These are phyloP conservation scores for Tricholoma bakamatsutake DNA, from an alignment of 768 basidiomycete genomes.

Conservation along the genomic window DNA sequence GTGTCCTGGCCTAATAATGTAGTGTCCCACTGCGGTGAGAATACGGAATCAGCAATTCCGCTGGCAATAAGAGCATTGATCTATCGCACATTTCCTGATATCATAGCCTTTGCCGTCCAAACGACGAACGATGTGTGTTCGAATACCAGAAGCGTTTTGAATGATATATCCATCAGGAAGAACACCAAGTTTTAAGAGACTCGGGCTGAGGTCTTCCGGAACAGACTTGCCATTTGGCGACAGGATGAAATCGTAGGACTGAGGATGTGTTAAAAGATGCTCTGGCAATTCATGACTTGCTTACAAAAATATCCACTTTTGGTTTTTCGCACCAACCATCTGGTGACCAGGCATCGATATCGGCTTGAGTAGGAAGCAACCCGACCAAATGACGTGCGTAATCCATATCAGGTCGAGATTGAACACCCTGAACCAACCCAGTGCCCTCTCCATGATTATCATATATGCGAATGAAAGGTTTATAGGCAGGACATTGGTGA, in stretches of 20 bases:
- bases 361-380: conserved; percentile 39
- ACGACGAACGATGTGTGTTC: conserved; percentile 70
- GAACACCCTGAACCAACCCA: conserved; percentile 65
- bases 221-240: conserved; percentile 50
- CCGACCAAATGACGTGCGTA: conserved; percentile 74
- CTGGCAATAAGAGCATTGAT: not conserved
- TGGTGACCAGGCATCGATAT: conserved; percentile 55
- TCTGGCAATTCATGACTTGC: conserved; percentile 18
- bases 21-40: conserved; percentile 62
- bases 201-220: conserved; percentile 67
- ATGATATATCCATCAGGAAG: conserved; percentile 69
- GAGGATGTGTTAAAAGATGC: conserved; percentile 5
- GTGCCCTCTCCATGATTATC: conserved; percentile 25
- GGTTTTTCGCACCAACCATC: conserved; percentile 77
- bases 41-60: conserved; percentile 5
- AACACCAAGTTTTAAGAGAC: conserved; percentile 53
- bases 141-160: conserved; percentile 72
- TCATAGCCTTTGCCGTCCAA: conserved; percentile 85
- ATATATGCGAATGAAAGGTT: conserved; percentile 32
- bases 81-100: conserved; percentile 65
- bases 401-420: conserved; percentile 68
- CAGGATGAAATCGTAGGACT: conserved; percentile 84
- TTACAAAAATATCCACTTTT: conserved; percentile 59
- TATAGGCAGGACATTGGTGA: conserved; percentile 73
- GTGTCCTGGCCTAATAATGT: conserved; percentile 75